Evolutionary conservation across 2,329 filamentous ascomycete genomes (phyloP), one percentile per base, ranked within the genome.

Genomic region (Verticillium alfalfae): DNA sequence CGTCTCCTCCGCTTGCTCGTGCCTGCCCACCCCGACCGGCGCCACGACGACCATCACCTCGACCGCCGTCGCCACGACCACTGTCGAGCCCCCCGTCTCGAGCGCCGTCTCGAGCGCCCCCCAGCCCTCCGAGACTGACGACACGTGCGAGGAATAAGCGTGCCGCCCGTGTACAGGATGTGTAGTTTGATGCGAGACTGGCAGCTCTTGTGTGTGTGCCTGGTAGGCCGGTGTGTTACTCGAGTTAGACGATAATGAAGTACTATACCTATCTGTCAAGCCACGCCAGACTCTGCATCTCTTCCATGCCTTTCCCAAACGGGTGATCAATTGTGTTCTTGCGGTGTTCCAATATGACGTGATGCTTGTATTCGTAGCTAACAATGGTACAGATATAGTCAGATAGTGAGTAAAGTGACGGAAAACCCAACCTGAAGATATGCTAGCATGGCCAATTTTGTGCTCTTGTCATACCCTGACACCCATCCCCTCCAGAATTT

Each of bases 1-100:
- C n/a, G 63, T 64, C 18, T 62, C 61, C 59, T 64, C 63, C 15
- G 63, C 61, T 18, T 64, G 63, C 61, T 58, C 60, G 38, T 64
- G 63, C 41, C 38, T 64, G 58, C 63, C 63, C 34, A 62, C 63
- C 13, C 59, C 63, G n/a, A 59, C 58, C 18, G 57, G 36, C 45
- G 49, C 58, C 22, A 39, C 55, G 16, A 52, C 45, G 18, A 37
- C 55, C 34, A 18, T 12, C 55, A 56, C 54, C 54, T 37, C 34
- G 16, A 26, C 55, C 22, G 55, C 55, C n/a, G 55, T 38, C 16
- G 34, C 55, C n/a, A 57, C 55, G 16, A 56, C 26, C 54, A 36
- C 34, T 26, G 6, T 55, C 52, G 52, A 18, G 52, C 31, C 16
- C 45, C 45, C 45, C 16, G 37, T 15, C 37, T 38, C 37, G 37